phyloP scores from a whole-genome alignment of 2,329 filamentous ascomycete genomes.

The Madurella mycetomatis region DNA sequence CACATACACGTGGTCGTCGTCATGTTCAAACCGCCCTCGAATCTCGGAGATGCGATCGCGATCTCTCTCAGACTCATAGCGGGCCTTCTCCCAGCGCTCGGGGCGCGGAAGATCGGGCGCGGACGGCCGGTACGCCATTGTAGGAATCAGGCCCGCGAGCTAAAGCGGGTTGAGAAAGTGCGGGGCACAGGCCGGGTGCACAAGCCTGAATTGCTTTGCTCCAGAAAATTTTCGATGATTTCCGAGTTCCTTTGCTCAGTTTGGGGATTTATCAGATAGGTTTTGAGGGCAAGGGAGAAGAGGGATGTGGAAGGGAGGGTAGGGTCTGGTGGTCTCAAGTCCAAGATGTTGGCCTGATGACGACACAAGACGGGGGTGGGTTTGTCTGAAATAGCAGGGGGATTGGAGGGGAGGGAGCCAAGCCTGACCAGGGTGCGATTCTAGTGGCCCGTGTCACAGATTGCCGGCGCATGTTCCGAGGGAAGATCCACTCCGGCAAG shows the following conservation, averaged over 20 bases:
- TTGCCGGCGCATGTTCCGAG: too few relatives aligned
- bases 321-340: constrained; percentile 8
- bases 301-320: constrained; percentile 2
- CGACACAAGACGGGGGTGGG: constrained; percentile 15
- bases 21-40: constrained; percentile 44
- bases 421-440: not conserved
- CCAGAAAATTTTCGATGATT: not conserved
- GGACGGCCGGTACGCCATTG: constrained; percentile 23
- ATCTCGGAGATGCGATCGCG: constrained; percentile 51
- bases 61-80: constrained; percentile 44
- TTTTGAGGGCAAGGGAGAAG: constrained; percentile 4
- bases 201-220: not conserved
- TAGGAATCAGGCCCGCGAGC: not conserved
- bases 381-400: constrained; percentile 7
- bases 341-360: constrained; percentile 26
- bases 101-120: constrained; percentile 17
- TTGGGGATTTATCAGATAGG: not conserved
- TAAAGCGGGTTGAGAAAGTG: not conserved
- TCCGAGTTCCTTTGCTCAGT: not conserved
- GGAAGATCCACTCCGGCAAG: too few relatives aligned
- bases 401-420: not conserved
- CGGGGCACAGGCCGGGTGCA: not conserved
- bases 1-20: constrained; percentile 42
- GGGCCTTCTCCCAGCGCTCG: constrained; percentile 54
- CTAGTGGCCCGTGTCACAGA: too few relatives aligned